Conservation (phyloP, 1,284 basidiomycete genomes). For the Salmacisia buchloeana region DNA sequence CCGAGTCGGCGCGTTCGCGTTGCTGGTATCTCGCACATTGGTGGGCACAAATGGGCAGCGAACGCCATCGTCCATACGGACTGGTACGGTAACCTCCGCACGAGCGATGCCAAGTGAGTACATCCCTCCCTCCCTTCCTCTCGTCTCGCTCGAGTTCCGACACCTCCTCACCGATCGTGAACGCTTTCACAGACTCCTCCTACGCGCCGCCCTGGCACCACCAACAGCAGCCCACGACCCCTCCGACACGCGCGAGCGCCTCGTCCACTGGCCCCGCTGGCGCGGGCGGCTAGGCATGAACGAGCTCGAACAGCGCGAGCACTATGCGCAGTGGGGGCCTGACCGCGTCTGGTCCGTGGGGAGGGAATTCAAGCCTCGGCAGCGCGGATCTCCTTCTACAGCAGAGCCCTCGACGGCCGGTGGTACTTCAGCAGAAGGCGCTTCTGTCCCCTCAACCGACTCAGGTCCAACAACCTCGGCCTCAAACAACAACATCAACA, state of each 20-base stretch:
- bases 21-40: constrained; percentile 40
- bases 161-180: too few species aligned
- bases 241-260: constrained; percentile 30
- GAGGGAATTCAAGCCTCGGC: too few species aligned
- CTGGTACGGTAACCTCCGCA: constrained; percentile 44
- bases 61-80: constrained; percentile 49
- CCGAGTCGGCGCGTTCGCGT: too few species aligned
- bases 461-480: too few species aligned
- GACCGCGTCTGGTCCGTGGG: too few species aligned
- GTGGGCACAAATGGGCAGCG: constrained; percentile 48
- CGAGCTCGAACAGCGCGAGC: constrained; percentile 30
- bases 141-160: too few species aligned
- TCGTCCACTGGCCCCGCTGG: constrained; percentile 49
- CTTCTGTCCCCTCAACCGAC: too few species aligned
- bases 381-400: too few species aligned
- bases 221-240: constrained; percentile 42
- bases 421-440: too few species aligned
- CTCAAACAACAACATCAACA: too few species aligned
- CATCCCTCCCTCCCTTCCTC: background rate
- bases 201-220: constrained; percentile 43
- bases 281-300: constrained; percentile 48
- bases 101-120: constrained; percentile 19
- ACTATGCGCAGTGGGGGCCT: constrained; percentile 40
- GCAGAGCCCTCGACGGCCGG: too few species aligned
- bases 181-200: too few species aligned